Percentiles rank a stretch among this genome's conserved stretches.
These are phyloP conservation scores for Fusarium liriodendri DNA, from an alignment of 2,329 filamentous ascomycete species.

Conservation along the genomic window DNA sequence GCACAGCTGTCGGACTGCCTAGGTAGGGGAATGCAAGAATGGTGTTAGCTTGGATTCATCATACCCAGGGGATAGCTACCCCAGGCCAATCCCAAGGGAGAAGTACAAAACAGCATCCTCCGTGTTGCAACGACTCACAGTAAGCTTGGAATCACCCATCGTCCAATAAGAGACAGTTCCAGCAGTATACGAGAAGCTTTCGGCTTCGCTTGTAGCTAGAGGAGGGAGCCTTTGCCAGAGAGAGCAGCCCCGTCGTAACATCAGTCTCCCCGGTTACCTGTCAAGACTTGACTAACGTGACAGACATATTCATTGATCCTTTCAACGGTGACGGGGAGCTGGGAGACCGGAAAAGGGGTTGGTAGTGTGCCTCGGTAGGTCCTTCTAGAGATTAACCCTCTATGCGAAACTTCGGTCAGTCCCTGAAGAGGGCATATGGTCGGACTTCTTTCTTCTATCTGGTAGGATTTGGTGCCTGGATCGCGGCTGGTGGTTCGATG, in stretches of 20 bases:
- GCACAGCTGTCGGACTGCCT: neutral
- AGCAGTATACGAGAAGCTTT: neutral
- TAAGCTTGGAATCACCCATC: too few relatives aligned
- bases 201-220: neutral
- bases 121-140: neutral
- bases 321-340: neutral
- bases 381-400: neutral
- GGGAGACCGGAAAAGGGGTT: neutral
- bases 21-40: neutral
- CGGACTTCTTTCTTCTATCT: neutral
- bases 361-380: neutral
- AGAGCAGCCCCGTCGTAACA: neutral
- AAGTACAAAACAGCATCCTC: neutral
- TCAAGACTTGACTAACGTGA: neutral
- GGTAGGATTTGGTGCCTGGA: neutral
- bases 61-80: neutral
- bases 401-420: neutral
- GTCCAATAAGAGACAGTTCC: neutral
- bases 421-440: neutral
- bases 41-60: neutral
- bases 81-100: neutral
- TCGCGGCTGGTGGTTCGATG: neutral
- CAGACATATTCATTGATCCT: neutral
- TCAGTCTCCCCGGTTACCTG: neutral
- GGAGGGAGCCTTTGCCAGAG: neutral